These are phyloP conservation scores for Sparassis latifolia DNA, from an alignment of 1,284 basidiomycete genomes.

Conservation along the genomic window DNA sequence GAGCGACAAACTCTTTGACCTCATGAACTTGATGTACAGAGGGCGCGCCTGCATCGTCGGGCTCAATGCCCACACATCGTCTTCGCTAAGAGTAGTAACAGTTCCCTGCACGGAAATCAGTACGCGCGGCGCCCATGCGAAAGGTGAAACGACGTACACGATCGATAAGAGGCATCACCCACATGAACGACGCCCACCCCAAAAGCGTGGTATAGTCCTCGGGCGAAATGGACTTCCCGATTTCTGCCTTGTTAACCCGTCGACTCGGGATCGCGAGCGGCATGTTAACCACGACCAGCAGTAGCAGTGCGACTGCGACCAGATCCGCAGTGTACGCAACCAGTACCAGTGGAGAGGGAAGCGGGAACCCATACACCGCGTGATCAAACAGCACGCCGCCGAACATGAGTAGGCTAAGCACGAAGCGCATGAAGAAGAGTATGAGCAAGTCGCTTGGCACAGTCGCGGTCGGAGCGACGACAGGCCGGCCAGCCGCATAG, in stretches of 20 bases:
- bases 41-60: conserved; percentile 63
- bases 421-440: conserved; percentile 40
- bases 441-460: conserved; percentile 48
- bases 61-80: conserved; percentile 68
- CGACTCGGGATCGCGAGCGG: conserved; percentile 51
- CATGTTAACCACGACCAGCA: conserved; percentile 47
- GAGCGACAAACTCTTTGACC: conserved; percentile 40
- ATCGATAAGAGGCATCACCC: conserved; percentile 67
- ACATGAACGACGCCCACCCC: conserved; percentile 76
- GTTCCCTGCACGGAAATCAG: conserved; percentile 37
- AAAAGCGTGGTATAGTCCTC: conserved; percentile 77
- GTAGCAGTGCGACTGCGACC: conserved; percentile 29
- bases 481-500: conserved; percentile 42
- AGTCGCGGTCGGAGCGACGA: conserved; percentile 34
- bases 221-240: conserved; percentile 47
- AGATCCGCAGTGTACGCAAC: conserved; percentile 37
- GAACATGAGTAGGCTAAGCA: conserved; percentile 35
- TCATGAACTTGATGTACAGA: conserved; percentile 55
- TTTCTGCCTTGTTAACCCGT: conserved; percentile 39
- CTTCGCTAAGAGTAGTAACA: conserved; percentile 54
- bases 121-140: not conserved
- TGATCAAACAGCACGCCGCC: conserved; percentile 45
- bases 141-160: conserved; percentile 24
- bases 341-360: conserved; percentile 29
- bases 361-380: conserved; percentile 29